These are phyloP conservation scores for Colletotrichum nymphaeae DNA, from an alignment of 2,329 filamentous ascomycete genomes.

Conservation along the genomic window DNA sequence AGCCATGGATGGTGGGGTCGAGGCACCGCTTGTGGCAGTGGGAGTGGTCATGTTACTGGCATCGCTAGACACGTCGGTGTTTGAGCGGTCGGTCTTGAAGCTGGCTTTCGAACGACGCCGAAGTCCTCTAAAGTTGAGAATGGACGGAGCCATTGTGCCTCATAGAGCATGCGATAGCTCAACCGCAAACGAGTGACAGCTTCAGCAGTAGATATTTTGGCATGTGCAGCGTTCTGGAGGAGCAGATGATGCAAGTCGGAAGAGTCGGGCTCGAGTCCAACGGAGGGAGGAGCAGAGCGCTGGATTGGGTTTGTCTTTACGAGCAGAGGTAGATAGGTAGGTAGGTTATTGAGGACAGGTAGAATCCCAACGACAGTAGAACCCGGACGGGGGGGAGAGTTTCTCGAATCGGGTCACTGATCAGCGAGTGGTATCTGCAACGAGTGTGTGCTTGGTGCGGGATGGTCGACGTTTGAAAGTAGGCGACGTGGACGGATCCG, in stretches of 20 bases:
- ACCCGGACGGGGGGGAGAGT: neutral
- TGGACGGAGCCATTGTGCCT: conserved; percentile 67
- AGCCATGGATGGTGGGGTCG: conserved; percentile 80
- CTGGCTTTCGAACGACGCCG: conserved; percentile 81
- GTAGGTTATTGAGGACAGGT: neutral
- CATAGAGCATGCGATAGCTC: conserved; percentile 16
- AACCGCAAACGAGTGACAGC: conserved; percentile 4
- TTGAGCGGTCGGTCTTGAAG: conserved; percentile 73
- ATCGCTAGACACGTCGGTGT: conserved; percentile 68
- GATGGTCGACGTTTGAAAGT: neutral
- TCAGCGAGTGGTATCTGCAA: conserved; percentile 21
- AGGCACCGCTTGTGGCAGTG: conserved; percentile 74
- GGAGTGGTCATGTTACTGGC: conserved; percentile 70
- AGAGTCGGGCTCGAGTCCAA: neutral
- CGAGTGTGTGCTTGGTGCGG: neutral
- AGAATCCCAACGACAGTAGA: neutral
- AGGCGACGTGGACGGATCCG: neutral
- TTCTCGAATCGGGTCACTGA: conserved; percentile 4
- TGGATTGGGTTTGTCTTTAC: neutral
- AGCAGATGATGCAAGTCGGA: neutral
- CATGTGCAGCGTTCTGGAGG: neutral
- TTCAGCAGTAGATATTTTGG: neutral
- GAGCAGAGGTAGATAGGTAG: neutral
- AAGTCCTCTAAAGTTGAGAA: conserved; percentile 77
- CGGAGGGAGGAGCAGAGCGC: neutral